Percentiles rank a stretch among this genome's conserved stretches.
Conservation (phyloP, 2,329 filamentous ascomycete species). For the Colletotrichum eremochloae region DNA sequence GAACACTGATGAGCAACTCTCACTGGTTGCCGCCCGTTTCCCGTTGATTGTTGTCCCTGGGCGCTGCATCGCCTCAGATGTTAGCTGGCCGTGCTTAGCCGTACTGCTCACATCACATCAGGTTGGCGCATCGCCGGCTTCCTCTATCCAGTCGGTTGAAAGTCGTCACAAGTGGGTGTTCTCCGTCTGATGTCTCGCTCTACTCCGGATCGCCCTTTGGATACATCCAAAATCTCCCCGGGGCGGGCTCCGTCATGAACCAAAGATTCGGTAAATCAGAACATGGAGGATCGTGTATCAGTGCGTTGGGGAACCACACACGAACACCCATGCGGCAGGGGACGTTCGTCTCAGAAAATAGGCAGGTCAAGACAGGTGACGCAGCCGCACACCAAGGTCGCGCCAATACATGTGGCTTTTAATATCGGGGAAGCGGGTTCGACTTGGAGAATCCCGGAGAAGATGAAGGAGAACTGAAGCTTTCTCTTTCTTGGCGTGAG, state of each 20-base stretch:
- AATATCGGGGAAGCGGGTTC: background rate
- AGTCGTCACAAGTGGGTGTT: background rate
- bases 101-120: constrained; percentile 3
- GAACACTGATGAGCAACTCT: constrained; percentile 11
- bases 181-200: constrained; percentile 10
- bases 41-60: background rate
- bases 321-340: constrained; percentile 27
- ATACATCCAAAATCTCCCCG: background rate
- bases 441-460: background rate
- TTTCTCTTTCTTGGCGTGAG: background rate
- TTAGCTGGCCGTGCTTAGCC: background rate
- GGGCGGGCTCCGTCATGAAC: background rate
- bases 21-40: background rate
- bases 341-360: constrained; percentile 4
- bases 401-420: background rate
- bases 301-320: constrained; percentile 29
- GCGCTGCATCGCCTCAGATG: constrained; percentile 2
- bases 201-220: constrained; percentile 1
- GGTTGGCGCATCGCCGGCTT: constrained; percentile 7
- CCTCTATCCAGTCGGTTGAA: constrained; percentile 5
- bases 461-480: background rate
- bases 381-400: constrained; percentile 18
- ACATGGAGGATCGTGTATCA: constrained; percentile 21
- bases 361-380: constrained; percentile 19
- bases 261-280: constrained; percentile 16